A percentile compares a stretch with the other conserved stretches of the same genome.
Evolutionary conservation across 2,329 filamentous ascomycete genomes (phyloP).

Genomic region (Ceratocystis cubensis): DNA sequence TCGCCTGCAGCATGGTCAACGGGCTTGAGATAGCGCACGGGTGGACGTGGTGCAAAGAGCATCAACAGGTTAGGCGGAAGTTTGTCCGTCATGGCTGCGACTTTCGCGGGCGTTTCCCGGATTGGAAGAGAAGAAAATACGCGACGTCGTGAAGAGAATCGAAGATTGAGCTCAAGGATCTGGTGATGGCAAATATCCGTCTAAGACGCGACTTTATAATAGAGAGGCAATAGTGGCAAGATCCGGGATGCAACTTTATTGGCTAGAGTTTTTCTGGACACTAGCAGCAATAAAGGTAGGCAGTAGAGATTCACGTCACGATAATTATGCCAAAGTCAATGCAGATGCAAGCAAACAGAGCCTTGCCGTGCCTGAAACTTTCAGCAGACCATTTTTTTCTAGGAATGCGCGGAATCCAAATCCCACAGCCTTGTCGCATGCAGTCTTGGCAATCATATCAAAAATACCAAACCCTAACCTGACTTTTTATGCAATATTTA

Average conservation of each 20-base stretch:
- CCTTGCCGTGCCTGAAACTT: conserved; percentile 7
- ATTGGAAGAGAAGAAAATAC: not conserved
- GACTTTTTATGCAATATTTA: not conserved
- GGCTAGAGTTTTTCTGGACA: not conserved
- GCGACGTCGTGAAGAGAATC: not conserved
- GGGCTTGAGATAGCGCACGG: conserved; percentile 77
- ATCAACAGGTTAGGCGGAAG: conserved; percentile 83
- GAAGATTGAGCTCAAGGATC: not conserved
- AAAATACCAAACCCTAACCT: not conserved
- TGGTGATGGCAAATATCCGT: not conserved
- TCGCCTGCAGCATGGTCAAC: conserved; percentile 73
- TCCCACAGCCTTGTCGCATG: not conserved
- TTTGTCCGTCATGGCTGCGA: conserved; percentile 74
- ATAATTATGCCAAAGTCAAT: not conserved
- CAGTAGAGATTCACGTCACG: not conserved
- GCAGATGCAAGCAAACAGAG: not conserved
- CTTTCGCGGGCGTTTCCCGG: not conserved
- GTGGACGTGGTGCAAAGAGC: conserved; percentile 88
- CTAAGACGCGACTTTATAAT: not conserved
- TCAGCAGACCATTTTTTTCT: not conserved
- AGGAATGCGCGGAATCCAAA: not conserved
- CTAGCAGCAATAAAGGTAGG: not conserved
- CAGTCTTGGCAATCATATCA: not conserved
- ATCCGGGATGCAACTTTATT: not conserved
- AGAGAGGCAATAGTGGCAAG: not conserved